Base-by-base conservation (phyloP, 768 basidiomycete genomes). In the Rhodosporidiobolus sp. region DNA sequence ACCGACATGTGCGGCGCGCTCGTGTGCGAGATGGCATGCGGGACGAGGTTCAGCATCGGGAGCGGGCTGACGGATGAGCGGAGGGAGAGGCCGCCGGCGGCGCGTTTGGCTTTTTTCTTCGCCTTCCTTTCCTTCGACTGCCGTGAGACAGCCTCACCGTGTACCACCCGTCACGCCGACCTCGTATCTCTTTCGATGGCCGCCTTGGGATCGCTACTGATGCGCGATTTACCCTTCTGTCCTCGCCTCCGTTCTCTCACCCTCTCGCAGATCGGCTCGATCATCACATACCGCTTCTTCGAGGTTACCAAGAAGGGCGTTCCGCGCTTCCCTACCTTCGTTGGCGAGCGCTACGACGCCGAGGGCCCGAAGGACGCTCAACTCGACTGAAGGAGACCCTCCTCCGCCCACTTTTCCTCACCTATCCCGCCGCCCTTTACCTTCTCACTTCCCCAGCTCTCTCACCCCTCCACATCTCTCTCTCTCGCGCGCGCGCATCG, bases 311-410 rank as follows among this genome's bases (percentile, higher is more conserved):
- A 74, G 54, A 43, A 55, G 30, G 57, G 62, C 52, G 35, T 74
- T 11, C 76, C 76, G 34, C 69, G 76, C 24, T 76, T 76, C 72
- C 76, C 76, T 32, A 69, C 76, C 10, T 76, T 73, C 48, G 69
- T 71, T 32, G 76, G 75, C 24, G 74, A 75, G 56, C 38, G 74
- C 20, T 20, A 58, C 63, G 74, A 75, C 48, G 48, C 35, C 11
- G 43, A n/a, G 11, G 58, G n/a, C 2, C 63, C 69, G 4, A 67
- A 75, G 52, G 74, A 71, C 61, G 73, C 67, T 7, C 46, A 35
- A 14, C 24, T 69, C 22, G 5, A 8, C 24, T 4, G 63, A 34
- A 55, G 52, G n/a, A 10, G 35, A 26, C n/a, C n/a, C n/a, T n/a
- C n/a, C n/a, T n/a, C n/a, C n/a, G n/a, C n/a, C n/a, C n/a, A 9